These are phyloP conservation scores for Phaeophleospora eucalypticola DNA, from an alignment of 2,329 filamentous ascomycete species.

Conservation along the genomic window DNA sequence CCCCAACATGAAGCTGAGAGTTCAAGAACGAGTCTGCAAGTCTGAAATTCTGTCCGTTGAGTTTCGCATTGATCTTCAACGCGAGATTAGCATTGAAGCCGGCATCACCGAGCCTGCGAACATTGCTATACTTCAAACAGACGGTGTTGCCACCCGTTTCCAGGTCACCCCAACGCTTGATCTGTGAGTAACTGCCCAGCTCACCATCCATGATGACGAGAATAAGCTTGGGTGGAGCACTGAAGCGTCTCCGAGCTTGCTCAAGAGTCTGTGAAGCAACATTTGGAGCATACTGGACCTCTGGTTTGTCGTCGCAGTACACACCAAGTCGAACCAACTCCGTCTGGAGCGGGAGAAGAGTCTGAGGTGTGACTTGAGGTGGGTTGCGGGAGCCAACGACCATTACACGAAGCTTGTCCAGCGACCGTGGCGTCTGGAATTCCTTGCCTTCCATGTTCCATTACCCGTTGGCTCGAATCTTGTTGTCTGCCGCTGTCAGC, in stretches of 20 bases:
- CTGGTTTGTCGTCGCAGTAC: no score
- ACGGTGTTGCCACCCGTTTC: conserved; percentile 2
- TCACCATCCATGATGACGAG: neutral
- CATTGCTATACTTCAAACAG: neutral
- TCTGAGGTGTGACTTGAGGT: neutral
- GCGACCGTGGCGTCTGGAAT: neutral
- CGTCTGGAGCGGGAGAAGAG: neutral
- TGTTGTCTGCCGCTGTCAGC: neutral
- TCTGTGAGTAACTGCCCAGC: neutral
- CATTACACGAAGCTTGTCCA: neutral
- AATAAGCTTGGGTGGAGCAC: neutral
- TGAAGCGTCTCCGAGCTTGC: no score
- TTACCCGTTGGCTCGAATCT: neutral
- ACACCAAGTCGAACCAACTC: neutral
- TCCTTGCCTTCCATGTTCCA: neutral
- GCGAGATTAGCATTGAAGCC: conserved; percentile 6
- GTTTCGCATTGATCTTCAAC: conserved; percentile 7
- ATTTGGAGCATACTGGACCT: no score
- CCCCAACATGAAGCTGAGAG: neutral
- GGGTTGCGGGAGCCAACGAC: neutral
- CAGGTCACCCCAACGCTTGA: conserved; percentile 10
- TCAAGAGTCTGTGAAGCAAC: no score
- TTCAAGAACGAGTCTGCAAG: neutral
- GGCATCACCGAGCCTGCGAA: neutral
- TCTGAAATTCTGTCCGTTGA: neutral